Evolutionary conservation across 768 basidiomycete species (phyloP).

Genomic region (Leccinum arenicola): DNA sequence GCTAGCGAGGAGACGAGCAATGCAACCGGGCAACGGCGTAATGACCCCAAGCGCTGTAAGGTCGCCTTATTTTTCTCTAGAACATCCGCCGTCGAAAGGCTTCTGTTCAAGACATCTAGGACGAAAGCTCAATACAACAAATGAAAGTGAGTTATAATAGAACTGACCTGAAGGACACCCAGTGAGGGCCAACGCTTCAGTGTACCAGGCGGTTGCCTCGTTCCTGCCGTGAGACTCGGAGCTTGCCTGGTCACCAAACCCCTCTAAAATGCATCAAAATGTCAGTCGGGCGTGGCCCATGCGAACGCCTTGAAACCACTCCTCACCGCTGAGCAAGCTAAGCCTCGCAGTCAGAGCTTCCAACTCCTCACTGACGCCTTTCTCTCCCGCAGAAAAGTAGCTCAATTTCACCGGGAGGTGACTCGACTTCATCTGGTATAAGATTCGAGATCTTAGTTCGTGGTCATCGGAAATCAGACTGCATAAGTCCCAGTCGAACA

Average conservation of each 20-base stretch:
- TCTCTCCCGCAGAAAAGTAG: not conserved
- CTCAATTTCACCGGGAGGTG: not conserved
- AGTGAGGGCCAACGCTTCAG: slow-evolving; percentile 7
- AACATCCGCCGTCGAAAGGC: not conserved
- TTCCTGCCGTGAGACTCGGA: not conserved
- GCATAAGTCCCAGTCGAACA: slow-evolving; percentile 13
- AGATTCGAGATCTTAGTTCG: not conserved
- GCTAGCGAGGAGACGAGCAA: slow-evolving; percentile 6
- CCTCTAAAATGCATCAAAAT: slow-evolving; percentile 1
- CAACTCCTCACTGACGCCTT: slow-evolving; percentile 6
- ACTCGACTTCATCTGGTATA: slow-evolving; percentile 1
- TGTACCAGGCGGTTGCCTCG: slow-evolving; percentile 14
- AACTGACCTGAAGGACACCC: slow-evolving; percentile 5
- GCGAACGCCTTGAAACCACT: not conserved
- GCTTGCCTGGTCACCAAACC: slow-evolving; percentile 11
- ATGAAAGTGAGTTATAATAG: not conserved
- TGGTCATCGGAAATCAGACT: not conserved
- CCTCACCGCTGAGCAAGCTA: slow-evolving; percentile 15
- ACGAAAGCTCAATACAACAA: not conserved
- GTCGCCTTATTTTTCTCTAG: not conserved
- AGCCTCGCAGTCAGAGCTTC: slow-evolving; percentile 1
- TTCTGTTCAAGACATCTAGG: not conserved
- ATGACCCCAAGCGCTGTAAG: not conserved
- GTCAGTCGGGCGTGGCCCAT: not conserved
- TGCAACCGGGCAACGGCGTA: not conserved